Base-by-base conservation (phyloP, 192 early-diverging fungal species). In the Phycomyces nitens region DNA sequence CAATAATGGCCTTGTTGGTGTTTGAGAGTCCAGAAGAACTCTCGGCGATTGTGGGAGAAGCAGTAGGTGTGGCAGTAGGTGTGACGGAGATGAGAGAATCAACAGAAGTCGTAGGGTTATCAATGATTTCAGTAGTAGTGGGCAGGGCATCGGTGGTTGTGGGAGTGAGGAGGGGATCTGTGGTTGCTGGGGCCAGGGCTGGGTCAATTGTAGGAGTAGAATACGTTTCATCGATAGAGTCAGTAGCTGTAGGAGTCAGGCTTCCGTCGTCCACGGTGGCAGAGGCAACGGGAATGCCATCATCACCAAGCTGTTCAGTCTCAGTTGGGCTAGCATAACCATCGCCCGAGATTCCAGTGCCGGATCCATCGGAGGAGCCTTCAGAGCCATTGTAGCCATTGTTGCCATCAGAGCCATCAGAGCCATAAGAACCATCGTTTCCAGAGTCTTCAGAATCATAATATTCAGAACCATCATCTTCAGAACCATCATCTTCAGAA, bases 1-100 rank as follows among this genome's bases (percentile, higher is more conserved):
- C 65, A 53, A 67, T 60, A n/a, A 67, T 67, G 5, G 65, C 49
- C 12, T 58, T 53, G 14, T 60, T 43, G 8, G 12, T 12, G 24
- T 29, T 40, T 12, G 47, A 59, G 8, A 67, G 50, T 15, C 65
- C 57, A 24, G 51, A 38, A 41, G 24, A 20, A 0, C 20, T 12
- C 24, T 43, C 41, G 41, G n/a, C 14, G 21, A 26, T 22, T 3
- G 59, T 4, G 21, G 59, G 14, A 39, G 56, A 7, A 22, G 12
- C 20, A 39, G 57, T 16, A 24, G 57, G 39, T 21, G 57, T 39
- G 10, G 57, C 9, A 8, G 57, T 22, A 50, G 49, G 49, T 50
- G 49, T 5, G 49, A 9, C 49, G 49, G 49, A 16, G 21, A 22
- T 50, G n/a, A 22, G 21, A 50, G 49, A 22, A 50, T 50, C 49